These are phyloP conservation scores for Gossypioides kirkii DNA, from an alignment of 345 rosid species.

Conservation along the genomic window DNA sequence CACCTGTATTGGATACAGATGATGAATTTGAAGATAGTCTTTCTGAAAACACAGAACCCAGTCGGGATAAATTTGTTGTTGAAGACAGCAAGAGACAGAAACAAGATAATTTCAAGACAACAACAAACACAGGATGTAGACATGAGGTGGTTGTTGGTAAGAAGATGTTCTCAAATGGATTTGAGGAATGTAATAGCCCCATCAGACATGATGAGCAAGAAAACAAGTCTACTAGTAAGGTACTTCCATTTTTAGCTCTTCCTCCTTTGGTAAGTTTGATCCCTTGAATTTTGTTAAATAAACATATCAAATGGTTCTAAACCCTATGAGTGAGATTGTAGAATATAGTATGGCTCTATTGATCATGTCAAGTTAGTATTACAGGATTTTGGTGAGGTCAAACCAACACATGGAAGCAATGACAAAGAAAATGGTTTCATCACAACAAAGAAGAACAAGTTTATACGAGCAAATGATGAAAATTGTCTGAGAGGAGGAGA, in stretches of 20 bases:
- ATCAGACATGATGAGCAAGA: conserved; percentile 9
- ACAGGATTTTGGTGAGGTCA: conserved; percentile 19
- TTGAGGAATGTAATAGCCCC: conserved; percentile 7
- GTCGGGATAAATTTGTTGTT: conserved; percentile 21
- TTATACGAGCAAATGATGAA: conserved; percentile 20
- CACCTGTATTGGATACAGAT: conserved; percentile 32
- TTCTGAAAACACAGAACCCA: conserved; percentile 14
- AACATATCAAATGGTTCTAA: neutral
- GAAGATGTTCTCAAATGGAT: conserved; percentile 18
- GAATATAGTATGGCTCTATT: neutral
- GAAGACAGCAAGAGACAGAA: conserved; percentile 31
- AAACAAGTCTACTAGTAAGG: conserved; percentile 17
- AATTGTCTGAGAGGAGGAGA: conserved; percentile 14
- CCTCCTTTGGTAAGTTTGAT: neutral
- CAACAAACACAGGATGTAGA: conserved; percentile 16
- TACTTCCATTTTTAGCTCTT: neutral
- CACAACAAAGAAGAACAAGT: conserved; percentile 37
- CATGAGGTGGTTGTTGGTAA: conserved; percentile 19
- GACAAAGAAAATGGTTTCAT: conserved; percentile 54
- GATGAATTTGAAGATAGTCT: conserved; percentile 20
- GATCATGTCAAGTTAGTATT: neutral
- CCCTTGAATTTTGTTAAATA: neutral
- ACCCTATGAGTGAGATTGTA: too few relatives aligned
- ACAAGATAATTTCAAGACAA: conserved; percentile 8
- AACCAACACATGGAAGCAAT: conserved; percentile 10